phyloP scores from a whole-genome alignment of 176 grass and related monocot genomes.

The Hyparrhenia diplandra region DNA sequence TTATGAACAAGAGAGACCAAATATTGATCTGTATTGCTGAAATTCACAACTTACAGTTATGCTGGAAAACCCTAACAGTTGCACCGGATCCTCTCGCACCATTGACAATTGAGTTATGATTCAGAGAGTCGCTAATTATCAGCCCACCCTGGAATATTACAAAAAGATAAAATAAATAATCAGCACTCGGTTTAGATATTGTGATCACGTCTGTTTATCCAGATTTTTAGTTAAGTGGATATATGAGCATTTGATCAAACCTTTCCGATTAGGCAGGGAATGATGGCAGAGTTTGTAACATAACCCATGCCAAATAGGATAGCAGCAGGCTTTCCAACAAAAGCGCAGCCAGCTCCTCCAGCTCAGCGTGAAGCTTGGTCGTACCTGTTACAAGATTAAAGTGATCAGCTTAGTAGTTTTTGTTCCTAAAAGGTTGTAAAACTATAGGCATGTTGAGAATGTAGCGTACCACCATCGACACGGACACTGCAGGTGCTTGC shows the following conservation, averaged over 20 bases:
- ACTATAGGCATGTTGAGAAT: not conserved
- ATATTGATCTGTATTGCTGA: not conserved
- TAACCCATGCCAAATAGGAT: conserved; percentile 89
- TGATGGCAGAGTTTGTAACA: conserved; percentile 74
- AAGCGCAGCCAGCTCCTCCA: conserved; percentile 64
- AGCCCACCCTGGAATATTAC: conserved; percentile 50
- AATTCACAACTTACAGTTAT: conserved; percentile 61
- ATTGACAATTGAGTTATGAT: conserved; percentile 91
- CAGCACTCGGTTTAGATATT: not conserved
- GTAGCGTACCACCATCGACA: conserved; percentile 58
- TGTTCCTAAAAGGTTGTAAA: not conserved
- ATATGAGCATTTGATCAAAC: conserved; percentile 34
- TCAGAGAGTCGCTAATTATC: conserved; percentile 79
- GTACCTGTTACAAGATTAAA: conserved; percentile 49
- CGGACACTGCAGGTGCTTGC: conserved; percentile 73
- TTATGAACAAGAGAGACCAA: not conserved
- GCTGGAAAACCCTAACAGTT: conserved; percentile 74
- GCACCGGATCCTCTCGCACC: conserved; percentile 72
- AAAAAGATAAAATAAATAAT: not conserved
- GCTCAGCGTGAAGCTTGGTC: conserved; percentile 59
- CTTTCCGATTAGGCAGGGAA: conserved; percentile 73
- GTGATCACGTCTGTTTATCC: not conserved
- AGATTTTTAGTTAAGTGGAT: not conserved
- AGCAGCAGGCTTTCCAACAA: conserved; percentile 74
- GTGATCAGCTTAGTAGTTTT: not conserved